Base-by-base conservation (phyloP, 805 yeast genomes). In the Gaillardinia entomophila region DNA sequence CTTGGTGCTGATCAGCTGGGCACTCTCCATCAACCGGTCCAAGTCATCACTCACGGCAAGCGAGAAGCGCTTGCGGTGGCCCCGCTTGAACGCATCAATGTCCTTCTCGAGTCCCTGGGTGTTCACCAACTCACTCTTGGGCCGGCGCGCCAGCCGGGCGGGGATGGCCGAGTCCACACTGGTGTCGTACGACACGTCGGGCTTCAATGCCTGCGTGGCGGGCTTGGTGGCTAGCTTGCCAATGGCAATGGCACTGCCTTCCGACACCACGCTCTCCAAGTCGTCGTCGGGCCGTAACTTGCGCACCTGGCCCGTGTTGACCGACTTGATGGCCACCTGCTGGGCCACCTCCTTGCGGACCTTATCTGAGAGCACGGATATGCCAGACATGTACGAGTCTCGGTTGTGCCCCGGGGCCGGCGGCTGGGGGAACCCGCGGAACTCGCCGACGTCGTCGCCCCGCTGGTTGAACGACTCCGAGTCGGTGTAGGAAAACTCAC, bases 141-240 rank as follows among this genome's bases (percentile, higher is more conserved):
- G 71, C 35, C 71, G 44, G 28, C 60, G 47, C 5, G 49, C 49
- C 24, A 67, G 62, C 32, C 71, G 50, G 2, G 67, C 58, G 2
- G 71, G 71, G 2, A 66, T 48, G 3, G 65, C 46, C 4, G 48
- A 48, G 26, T 62, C 68, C 23, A 64, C 48, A 15, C 42, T 52
- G 8, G 71, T 66, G 32, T 48, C 50, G 37, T 57, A 57, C 11
- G 57, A 44, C 14, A 43, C 30, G 32, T 52, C 58, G 1, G 71
- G 71, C 15, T 27, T 33, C 8, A 17, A 30, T n/a, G 24, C 10
- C 6, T 10, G 6, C 8, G 10, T 19, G 22, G 22, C 22, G 6
- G 8, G 22, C 6, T 19, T 6, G 22, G 22, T 19, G 10, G 6
- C 22, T 6, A 19, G 22, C 22, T 19, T 19, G 22, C 22, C 22